These are phyloP conservation scores for Globisporangium paddicum DNA, from an alignment of 352 stramenopile species.

Conservation along the genomic window DNA sequence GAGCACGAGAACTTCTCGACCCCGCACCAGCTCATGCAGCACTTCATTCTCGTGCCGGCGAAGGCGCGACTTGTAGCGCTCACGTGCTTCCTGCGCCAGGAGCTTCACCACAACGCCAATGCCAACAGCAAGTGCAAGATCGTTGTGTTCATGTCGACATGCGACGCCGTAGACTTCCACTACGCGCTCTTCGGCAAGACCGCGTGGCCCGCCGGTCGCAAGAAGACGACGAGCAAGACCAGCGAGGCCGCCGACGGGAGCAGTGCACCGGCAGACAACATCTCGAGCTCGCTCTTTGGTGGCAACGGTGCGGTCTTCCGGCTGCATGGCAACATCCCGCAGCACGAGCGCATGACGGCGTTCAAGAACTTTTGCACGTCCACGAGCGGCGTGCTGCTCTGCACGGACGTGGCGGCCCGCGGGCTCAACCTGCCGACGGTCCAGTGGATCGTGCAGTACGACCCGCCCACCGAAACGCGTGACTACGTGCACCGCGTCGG, in stretches of 20 bases:
- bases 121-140: conserved; percentile 63
- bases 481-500: conserved; percentile 99
- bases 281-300: conserved; percentile 57
- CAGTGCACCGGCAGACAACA: conserved; percentile 27
- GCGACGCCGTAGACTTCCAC: conserved; percentile 97
- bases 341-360: conserved; percentile 96
- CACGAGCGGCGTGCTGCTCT: conserved; percentile 92
- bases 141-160: conserved; percentile 97
- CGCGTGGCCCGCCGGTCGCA: conserved; percentile 42
- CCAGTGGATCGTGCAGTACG: conserved; percentile 97
- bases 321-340: conserved; percentile 95
- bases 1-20: conserved; percentile 76
- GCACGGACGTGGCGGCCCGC: conserved; percentile 97
- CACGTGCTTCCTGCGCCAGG: conserved; percentile 88
- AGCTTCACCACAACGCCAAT: conserved; percentile 38
- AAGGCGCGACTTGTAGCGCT: conserved; percentile 93
- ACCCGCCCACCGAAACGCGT: conserved; percentile 97
- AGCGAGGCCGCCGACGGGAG: conserved; percentile 91
- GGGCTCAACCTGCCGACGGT: conserved; percentile 98
- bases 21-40: conserved; percentile 93
- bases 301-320: conserved; percentile 56
- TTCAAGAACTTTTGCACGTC: conserved; percentile 93
- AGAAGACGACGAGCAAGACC: conserved; percentile 15
- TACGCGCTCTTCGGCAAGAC: conserved; percentile 89
- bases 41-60: conserved; percentile 94